A percentile compares a stretch with the other conserved stretches of the same genome.
phyloP scores from a whole-genome alignment of 495 filamentous ascomycete genomes.

The Jackrogersella multiformis region DNA sequence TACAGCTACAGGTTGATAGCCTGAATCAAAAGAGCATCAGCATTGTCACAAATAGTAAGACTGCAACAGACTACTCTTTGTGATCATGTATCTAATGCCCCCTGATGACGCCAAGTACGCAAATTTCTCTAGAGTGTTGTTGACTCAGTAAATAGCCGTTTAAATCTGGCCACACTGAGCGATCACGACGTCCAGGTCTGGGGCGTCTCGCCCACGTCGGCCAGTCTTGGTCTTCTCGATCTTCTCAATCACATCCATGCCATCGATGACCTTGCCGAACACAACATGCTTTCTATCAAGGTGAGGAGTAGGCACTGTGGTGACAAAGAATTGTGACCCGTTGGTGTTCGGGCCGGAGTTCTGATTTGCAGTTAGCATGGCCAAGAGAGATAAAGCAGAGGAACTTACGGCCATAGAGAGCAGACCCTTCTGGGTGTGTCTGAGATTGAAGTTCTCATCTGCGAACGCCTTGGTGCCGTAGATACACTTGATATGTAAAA shows the following conservation, averaged over 20 bases:
- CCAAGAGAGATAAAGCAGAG: neutral
- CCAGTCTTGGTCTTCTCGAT: conserved; percentile 88
- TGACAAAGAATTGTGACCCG: conserved; percentile 98
- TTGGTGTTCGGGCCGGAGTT: conserved; percentile 95
- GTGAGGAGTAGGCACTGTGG: conserved; percentile 82
- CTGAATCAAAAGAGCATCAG: neutral
- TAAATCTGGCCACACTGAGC: conserved; percentile 91
- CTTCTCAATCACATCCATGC: conserved; percentile 91
- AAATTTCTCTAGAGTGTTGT: neutral
- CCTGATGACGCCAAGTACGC: neutral
- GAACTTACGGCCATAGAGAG: conserved; percentile 88
- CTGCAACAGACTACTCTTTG: neutral
- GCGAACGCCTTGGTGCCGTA: conserved; percentile 85
- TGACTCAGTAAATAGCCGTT: conserved; percentile 22
- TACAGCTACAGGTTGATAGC: neutral
- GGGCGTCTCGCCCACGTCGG: conserved; percentile 74
- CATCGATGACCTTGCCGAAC: conserved; percentile 89
- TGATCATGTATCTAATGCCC: neutral
- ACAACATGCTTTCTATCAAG: conserved; percentile 96
- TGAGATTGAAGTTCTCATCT: conserved; percentile 88
- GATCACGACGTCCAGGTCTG: conserved; percentile 85
- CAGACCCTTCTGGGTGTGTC: conserved; percentile 80
- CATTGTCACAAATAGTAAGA: neutral
- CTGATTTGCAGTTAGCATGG: conserved; percentile 52
- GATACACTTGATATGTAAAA: conserved; percentile 61